Evolutionary conservation across 2,329 filamentous ascomycete species (phyloP).

Genomic region (Colletotrichum orchidophilum): DNA sequence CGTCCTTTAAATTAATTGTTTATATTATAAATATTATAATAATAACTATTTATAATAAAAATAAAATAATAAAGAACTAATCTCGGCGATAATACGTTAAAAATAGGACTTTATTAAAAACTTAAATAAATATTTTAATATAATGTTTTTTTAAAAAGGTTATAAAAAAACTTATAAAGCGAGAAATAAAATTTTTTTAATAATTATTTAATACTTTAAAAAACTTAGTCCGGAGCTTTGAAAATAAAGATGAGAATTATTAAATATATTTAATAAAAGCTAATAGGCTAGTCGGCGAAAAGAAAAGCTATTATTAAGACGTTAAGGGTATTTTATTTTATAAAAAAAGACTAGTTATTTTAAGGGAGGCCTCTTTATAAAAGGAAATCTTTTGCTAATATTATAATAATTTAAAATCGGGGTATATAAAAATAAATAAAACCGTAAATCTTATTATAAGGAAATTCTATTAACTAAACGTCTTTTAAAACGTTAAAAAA

Average conservation of each 20-base stretch:
- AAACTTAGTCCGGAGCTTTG: neutral
- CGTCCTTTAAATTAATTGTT: too few relatives aligned
- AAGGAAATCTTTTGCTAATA: too few relatives aligned
- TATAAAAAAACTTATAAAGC: too few relatives aligned
- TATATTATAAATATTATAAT: neutral
- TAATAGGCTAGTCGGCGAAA: neutral
- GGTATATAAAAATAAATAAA: neutral
- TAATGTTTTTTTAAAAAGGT: neutral
- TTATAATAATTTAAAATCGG: constrained; percentile 1
- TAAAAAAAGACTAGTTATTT: neutral
- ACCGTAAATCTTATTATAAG: neutral
- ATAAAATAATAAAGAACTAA: too few relatives aligned
- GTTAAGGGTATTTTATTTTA: neutral
- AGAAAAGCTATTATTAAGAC: neutral
- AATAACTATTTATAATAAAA: too few relatives aligned
- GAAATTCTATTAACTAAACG: too few relatives aligned
- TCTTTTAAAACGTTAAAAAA: too few relatives aligned
- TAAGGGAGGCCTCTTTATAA: neutral
- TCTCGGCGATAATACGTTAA: too few relatives aligned
- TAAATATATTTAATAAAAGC: neutral
- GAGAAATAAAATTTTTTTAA: neutral
- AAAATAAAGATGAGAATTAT: neutral
- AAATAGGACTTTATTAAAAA: neutral
- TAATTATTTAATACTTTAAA: neutral
- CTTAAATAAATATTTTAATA: neutral